Conservation (phyloP, 768 basidiomycete species). For the Antrodiella citrinella region DNA sequence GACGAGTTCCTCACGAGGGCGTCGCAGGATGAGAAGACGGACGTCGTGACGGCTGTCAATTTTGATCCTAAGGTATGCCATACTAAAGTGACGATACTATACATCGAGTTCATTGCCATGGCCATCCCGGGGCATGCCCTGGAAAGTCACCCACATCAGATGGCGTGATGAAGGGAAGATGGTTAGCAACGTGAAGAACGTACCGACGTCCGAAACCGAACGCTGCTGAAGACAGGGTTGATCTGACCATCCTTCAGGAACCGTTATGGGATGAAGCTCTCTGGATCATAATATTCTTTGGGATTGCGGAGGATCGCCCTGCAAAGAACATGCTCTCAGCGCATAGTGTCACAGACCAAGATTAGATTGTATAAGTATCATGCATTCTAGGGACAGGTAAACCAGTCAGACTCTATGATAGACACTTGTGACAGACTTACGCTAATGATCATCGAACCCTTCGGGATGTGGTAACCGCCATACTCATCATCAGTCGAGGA, state of each 20-base stretch:
- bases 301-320: conserved; percentile 17
- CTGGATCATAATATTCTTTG: conserved; percentile 11
- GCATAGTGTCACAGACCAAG: too few species aligned
- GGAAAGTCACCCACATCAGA: neutral
- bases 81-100: neutral
- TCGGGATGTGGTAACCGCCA: conserved; percentile 3
- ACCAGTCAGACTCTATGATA: too few species aligned
- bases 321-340: too few species aligned
- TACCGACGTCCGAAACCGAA: conserved; percentile 25
- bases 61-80: conserved; percentile 49
- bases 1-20: conserved; percentile 62
- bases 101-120: neutral
- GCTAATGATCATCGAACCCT: conserved; percentile 1
- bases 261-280: conserved; percentile 15
- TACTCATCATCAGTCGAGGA: neutral
- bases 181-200: neutral
- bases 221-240: conserved; percentile 14
- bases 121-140: neutral
- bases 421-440: neutral
- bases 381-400: neutral
- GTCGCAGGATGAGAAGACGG: conserved; percentile 90
- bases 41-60: conserved; percentile 96
- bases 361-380: too few species aligned
- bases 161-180: neutral
- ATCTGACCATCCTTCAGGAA: conserved; percentile 9